Evolutionary conservation across 768 basidiomycete genomes (phyloP).

Genomic region (Sistotremastrum niveocremeum): DNA sequence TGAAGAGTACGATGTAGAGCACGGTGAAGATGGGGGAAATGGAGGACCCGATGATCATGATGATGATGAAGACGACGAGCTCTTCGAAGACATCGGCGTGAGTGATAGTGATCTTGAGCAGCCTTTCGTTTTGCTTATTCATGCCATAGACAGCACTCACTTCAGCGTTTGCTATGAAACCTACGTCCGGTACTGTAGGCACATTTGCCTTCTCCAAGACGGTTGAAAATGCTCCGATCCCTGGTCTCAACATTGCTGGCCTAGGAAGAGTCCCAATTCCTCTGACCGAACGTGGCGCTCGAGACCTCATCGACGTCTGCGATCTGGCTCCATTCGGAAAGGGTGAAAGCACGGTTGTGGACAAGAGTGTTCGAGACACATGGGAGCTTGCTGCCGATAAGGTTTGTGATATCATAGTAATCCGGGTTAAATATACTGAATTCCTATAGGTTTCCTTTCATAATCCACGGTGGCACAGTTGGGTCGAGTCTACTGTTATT

Average conservation of each 20-base stretch:
- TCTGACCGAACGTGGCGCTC: conserved; percentile 25
- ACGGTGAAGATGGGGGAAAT: too few relatives aligned
- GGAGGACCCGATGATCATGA: too few relatives aligned
- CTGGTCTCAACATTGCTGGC: conserved; percentile 24
- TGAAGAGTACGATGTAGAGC: too few relatives aligned
- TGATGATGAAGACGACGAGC: too few relatives aligned
- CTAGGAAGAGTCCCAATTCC: conserved; percentile 31
- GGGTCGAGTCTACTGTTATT: conserved; percentile 17
- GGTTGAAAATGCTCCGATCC: conserved; percentile 25
- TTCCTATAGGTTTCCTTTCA: conserved; percentile 20
- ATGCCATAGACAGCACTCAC: too few relatives aligned
- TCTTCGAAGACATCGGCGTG: too few relatives aligned
- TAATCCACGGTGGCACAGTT: conserved; percentile 28
- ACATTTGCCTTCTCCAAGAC: conserved; percentile 18
- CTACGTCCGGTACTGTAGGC: conserved; percentile 16
- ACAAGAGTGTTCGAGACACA: conserved; percentile 32
- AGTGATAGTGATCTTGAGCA: too few relatives aligned
- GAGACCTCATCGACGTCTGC: conserved; percentile 21
- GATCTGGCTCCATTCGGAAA: conserved; percentile 32
- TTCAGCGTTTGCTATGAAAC: too few relatives aligned
- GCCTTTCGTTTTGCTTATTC: too few relatives aligned
- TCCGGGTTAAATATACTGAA: too few relatives aligned
- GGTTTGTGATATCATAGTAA: too few relatives aligned
- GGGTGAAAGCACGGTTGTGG: conserved; percentile 27
- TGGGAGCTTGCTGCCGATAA: conserved; percentile 34